phyloP scores from a whole-genome alignment of 306 rosid genomes.

The Prunus persica region Prunus_persica_NCBIv2 NC_034011.1:25896501-25897000 shows the following conservation, averaged over 20 bases:
- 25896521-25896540: conserved; percentile 65
- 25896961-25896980: background rate
- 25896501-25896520: conserved; percentile 72
- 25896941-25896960: background rate
- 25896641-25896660: conserved; percentile 37
- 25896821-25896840: conserved; percentile 15
- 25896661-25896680: conserved; percentile 34
- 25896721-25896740: conserved; percentile 61
- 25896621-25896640: conserved; percentile 31
- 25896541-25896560: conserved; percentile 66
- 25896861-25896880: background rate
- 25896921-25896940: background rate
- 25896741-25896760: conserved; percentile 8
- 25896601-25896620: conserved; percentile 39
- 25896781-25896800: background rate
- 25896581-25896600: conserved; percentile 50
- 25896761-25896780: background rate
- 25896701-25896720: conserved; percentile 44
- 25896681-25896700: conserved; percentile 28
- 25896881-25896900: conserved; percentile 17
- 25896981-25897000: conserved; percentile 17
- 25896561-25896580: conserved; percentile 60
- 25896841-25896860: background rate
- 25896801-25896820: conserved; percentile 28
- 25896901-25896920: fast-evolving